Conservation (phyloP, 306 rosid species). For the Ormosia emarginata region DNA sequence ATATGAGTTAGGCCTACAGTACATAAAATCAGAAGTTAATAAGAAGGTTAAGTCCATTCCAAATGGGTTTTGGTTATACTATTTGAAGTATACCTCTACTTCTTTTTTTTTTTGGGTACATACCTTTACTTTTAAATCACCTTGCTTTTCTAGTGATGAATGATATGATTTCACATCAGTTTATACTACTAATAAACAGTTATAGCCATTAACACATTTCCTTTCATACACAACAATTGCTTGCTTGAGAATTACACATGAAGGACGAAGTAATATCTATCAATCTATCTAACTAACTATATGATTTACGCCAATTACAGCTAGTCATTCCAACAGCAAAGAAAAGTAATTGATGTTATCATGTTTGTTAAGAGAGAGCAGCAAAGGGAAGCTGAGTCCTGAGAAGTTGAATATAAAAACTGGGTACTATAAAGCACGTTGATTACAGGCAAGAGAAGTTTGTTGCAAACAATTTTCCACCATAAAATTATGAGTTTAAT, state of each 20-base stretch:
- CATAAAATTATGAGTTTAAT: neutral
- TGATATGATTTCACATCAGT: neutral
- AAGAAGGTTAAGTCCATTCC: neutral
- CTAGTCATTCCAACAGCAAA: neutral
- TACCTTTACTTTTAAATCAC: neutral
- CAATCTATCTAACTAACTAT: neutral
- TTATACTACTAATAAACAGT: neutral
- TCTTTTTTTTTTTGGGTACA: neutral
- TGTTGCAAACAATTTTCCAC: neutral
- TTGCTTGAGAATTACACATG: neutral
- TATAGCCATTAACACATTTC: neutral
- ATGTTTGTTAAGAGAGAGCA: neutral
- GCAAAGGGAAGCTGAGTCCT: neutral
- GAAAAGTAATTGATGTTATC: neutral
- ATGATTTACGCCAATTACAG: neutral
- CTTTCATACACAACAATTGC: neutral
- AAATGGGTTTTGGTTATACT: neutral
- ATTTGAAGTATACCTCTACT: neutral
- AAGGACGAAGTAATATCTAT: neutral
- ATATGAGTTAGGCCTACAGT: conserved; percentile 40
- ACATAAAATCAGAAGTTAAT: neutral
- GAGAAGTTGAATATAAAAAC: neutral
- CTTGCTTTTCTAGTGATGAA: neutral
- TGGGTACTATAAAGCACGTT: neutral
- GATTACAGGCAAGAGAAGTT: neutral